Evolutionary conservation across 2,329 filamentous ascomycete species (phyloP), one percentile per base, ranked within the genome.

Genomic region (Thermothelomyces thermophilus): DNA sequence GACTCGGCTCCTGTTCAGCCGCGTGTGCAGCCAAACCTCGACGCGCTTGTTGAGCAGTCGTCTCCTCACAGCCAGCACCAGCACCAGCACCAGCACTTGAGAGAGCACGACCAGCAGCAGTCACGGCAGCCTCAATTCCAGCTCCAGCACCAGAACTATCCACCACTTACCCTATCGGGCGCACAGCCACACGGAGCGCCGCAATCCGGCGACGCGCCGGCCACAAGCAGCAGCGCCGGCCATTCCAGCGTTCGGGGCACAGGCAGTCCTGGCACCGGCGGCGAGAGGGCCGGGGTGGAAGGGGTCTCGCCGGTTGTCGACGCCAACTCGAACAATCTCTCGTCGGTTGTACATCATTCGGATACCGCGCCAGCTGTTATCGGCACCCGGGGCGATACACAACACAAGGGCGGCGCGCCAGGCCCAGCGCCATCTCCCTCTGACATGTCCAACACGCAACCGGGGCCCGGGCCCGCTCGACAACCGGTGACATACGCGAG

Each of bases 401-500:
- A 58, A 51, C 54, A 56, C 53, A 57, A 52, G 52, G 53, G 53
- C 50, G 58, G 51, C 52, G 41, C 51, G 55, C 54, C 55, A 46
- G 54, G 50, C 35, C 48, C 52, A 30, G 16, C 22, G 6, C 16
- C 14, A 16, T 45, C 30, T 46, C 46, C 43, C 37, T 50, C 55
- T 35, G 54, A 53, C 40, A 63, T 63, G 60, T 61, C 60, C 48
- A 58, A 60, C 53, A 10, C 56, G 3, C 60, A 61, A 19, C 58
- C 48, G 30, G 56, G 56, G 16, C 46, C 56, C 5, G 56, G 58
- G 46, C 56, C 54, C 40, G 48, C 50, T 37, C 60, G 60, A 43
- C 60, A 60, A 31, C 52, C 55, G 22, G 44, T 58, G 45, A 51
- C 53, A 48, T 63, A 63, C 46, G 53, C 54, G 36, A 55, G 47